Evolutionary conservation across 129 eudicot genomes (phyloP), one percentile per base, ranked within the genome.

Genomic region (Tagetes patula): DNA sequence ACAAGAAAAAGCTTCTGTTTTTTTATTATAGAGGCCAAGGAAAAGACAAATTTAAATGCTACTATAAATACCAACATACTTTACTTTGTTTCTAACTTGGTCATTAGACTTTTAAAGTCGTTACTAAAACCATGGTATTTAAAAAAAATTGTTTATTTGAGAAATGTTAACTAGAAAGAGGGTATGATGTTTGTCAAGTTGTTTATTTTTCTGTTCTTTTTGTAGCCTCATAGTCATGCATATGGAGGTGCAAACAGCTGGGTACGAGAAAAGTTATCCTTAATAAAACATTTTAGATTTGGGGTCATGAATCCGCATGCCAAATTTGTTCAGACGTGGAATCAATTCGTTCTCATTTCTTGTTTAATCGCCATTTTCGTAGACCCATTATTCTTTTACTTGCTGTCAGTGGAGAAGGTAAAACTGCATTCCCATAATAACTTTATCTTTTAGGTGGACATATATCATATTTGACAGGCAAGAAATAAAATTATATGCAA

Each of bases 261-360:
- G 86, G 83, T 81, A 8, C 68, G 67, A 80, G 83, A 80, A 79
- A 77, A 70, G 32, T 67, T 63, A 41, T 85, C 83, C 40, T 84
- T 79, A 14, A 42, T 85, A 70, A 79, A 71, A 27, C 80, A 75
- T 10, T 85, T 61, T 78, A 73, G 74, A 68, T 87, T 85, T 0
- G 89, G 89, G 46, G 87, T 92, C 74, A 87, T 85, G 85, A 92
- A 89, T 82, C 98, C 96, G 36, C 95, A 89, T 82, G 82, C 90
- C 39, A 85, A 76, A 77, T 55, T 69, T 65, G 85, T 92, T 79
- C 98, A 89, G 67, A 71, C 36, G 67, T 89, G 96, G 98, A 89
- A 85, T 80, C 80, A 87, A 68, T 92, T 92, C 65, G 82, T 92
- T 56, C 88, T 87, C 60, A 82, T 85, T 72, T 84, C 88, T 67